Evolutionary conservation across 1,284 basidiomycete genomes (phyloP).

Genomic region (Farysia itapuensis): DNA sequence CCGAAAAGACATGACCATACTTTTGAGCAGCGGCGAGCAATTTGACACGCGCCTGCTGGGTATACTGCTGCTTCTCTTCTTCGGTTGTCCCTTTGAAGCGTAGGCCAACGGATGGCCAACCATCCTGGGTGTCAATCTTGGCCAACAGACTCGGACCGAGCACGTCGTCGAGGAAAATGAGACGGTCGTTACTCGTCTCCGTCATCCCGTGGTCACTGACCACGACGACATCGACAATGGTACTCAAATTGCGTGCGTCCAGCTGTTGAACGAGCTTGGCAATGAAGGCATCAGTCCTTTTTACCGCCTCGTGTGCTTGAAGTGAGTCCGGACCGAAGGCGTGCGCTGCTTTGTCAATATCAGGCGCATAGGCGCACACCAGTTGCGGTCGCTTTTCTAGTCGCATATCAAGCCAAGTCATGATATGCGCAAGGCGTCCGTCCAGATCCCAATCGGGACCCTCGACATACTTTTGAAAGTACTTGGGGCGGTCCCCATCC

Average conservation of each 20-base stretch:
- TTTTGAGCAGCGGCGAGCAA: neutral
- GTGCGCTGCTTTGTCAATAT: constrained; percentile 69
- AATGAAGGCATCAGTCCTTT: constrained; percentile 74
- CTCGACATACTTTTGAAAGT: constrained; percentile 39
- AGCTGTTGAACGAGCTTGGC: constrained; percentile 69
- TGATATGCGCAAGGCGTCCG: constrained; percentile 6
- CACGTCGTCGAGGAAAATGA: constrained; percentile 79
- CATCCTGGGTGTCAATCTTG: constrained; percentile 71
- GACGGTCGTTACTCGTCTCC: constrained; percentile 73
- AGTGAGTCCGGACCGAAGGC: constrained; percentile 68
- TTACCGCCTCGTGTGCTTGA: constrained; percentile 65
- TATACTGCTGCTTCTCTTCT: neutral
- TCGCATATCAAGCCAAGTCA: constrained; percentile 33
- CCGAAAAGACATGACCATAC: constrained; percentile 1
- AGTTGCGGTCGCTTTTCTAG: constrained; percentile 24
- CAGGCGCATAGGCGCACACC: constrained; percentile 66
- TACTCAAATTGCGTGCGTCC: constrained; percentile 72
- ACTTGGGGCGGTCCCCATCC: constrained; percentile 4
- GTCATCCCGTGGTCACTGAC: constrained; percentile 94
- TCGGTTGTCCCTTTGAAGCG: constrained; percentile 6
- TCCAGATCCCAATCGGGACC: constrained; percentile 25
- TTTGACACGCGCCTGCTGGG: neutral
- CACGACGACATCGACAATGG: constrained; percentile 83
- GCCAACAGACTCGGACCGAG: constrained; percentile 70
- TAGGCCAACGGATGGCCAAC: constrained; percentile 62